These are phyloP conservation scores for Vigna hirtella DNA, from an alignment of 306 rosid genomes.

Conservation along the genomic window DNA sequence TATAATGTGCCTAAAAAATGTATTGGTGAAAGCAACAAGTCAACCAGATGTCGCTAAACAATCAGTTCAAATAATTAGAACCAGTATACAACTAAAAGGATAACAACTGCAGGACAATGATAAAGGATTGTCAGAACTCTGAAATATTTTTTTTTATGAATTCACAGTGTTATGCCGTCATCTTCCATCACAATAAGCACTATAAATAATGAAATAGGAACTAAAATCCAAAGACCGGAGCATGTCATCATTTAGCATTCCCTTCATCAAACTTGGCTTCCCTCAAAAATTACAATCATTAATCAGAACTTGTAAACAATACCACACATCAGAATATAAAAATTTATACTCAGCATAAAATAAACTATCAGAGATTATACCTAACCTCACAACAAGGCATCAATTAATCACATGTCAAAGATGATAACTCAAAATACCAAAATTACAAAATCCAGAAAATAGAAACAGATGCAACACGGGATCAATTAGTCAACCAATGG, in stretches of 20 bases:
- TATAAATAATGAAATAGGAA: not conserved
- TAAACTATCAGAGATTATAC: not conserved
- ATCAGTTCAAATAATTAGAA: not conserved
- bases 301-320: slow-evolving; percentile 1
- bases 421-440: not conserved
- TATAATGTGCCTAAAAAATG: not conserved
- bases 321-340: slow-evolving; percentile 15
- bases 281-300: slow-evolving; percentile 15
- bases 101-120: not conserved
- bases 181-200: slow-evolving; percentile 23
- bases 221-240: slow-evolving; percentile 7
- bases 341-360: not conserved
- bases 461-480: slow-evolving; percentile 7
- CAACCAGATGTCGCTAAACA: not conserved
- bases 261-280: not conserved
- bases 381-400: slow-evolving; percentile 14
- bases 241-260: not conserved
- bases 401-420: not conserved
- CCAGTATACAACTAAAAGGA: slow-evolving; percentile 4
- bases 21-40: slow-evolving; percentile 10
- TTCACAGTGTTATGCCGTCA: not conserved
- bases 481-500: not conserved
- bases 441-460: not conserved
- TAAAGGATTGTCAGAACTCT: not conserved
- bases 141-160: not conserved